Evolutionary conservation across 225 moss, liverwort and hornwort species (phyloP).

Genomic region (Takakia lepidozioides): DNA sequence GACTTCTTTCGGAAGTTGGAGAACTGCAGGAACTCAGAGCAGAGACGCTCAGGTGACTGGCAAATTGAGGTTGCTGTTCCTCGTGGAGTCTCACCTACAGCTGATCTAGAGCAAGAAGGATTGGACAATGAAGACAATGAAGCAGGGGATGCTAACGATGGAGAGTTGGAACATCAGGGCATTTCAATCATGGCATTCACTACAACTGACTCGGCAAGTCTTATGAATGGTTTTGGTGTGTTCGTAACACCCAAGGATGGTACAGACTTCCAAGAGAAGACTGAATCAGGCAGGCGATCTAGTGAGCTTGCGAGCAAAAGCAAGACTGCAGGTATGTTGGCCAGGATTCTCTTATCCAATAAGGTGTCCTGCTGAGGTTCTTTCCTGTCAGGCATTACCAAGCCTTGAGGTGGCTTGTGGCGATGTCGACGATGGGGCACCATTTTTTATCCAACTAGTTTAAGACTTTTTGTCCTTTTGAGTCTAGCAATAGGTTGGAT

Average conservation of each 20-base stretch:
- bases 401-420: too few species aligned
- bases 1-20: constrained; percentile 68
- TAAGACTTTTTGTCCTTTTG: too few species aligned
- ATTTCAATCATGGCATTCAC: constrained; percentile 7
- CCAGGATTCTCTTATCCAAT: too few species aligned
- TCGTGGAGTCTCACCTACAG: constrained; percentile 12
- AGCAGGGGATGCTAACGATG: constrained; percentile 18
- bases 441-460: too few species aligned
- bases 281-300: constrained; percentile 1
- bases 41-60: constrained; percentile 50
- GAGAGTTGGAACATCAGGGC: constrained; percentile 16
- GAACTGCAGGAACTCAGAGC: constrained; percentile 13
- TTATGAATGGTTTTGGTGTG: constrained; percentile 14
- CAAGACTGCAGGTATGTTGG: constrained; percentile 14
- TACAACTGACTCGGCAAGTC: constrained; percentile 8
- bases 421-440: too few species aligned
- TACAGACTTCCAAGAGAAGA: constrained; percentile 4
- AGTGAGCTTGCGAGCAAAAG: constrained; percentile 11
- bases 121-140: constrained; percentile 19
- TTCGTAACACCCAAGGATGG: constrained; percentile 12
- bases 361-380: too few species aligned
- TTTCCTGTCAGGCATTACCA: too few species aligned
- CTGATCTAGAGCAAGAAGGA: constrained; percentile 10
- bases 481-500: too few species aligned
- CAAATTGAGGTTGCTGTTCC: constrained; percentile 46